Evolutionary conservation across 495 filamentous ascomycete species (phyloP).

Genomic region (Tuber borchii): DNA sequence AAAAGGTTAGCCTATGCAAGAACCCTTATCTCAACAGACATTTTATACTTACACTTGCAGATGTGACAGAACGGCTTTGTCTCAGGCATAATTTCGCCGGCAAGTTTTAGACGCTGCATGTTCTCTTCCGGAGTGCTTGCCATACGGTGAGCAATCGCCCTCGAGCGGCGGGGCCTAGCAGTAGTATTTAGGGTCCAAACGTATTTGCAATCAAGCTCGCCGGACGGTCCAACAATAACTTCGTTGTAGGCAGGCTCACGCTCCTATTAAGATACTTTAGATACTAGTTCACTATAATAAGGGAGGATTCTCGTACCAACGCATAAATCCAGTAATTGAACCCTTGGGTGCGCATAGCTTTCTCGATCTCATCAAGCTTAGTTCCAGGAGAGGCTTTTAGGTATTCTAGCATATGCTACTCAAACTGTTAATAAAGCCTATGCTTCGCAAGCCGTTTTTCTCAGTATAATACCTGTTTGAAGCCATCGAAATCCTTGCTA

Average conservation of each 20-base stretch:
- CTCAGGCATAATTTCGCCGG: slow-evolving; percentile 56
- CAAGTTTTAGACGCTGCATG: slow-evolving; percentile 54
- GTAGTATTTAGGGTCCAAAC: slow-evolving; percentile 62
- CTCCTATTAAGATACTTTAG: slow-evolving; percentile 46
- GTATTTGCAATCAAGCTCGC: slow-evolving; percentile 68
- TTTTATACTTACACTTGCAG: slow-evolving; percentile 51
- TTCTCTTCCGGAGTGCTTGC: slow-evolving; percentile 56
- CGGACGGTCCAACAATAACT: slow-evolving; percentile 77
- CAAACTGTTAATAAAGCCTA: slow-evolving; percentile 25
- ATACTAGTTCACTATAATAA: not conserved
- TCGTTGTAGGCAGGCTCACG: slow-evolving; percentile 53
- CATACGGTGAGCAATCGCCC: slow-evolving; percentile 50
- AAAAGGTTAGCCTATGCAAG: slow-evolving; percentile 11
- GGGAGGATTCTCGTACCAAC: slow-evolving; percentile 45
- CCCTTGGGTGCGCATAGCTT: slow-evolving; percentile 58
- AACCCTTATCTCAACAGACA: not conserved
- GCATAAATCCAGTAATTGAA: slow-evolving; percentile 69
- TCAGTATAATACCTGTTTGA: slow-evolving; percentile 54
- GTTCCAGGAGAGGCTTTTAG: slow-evolving; percentile 62
- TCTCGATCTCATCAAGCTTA: slow-evolving; percentile 66
- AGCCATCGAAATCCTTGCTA: slow-evolving; percentile 63
- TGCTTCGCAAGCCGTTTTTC: not conserved
- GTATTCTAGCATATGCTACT: slow-evolving; percentile 60
- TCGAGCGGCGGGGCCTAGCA: slow-evolving; percentile 58
- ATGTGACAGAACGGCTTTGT: slow-evolving; percentile 53